Evolutionary conservation across 179 eudicot genomes (phyloP).

Genomic region (Beta macrorhiza): DNA sequence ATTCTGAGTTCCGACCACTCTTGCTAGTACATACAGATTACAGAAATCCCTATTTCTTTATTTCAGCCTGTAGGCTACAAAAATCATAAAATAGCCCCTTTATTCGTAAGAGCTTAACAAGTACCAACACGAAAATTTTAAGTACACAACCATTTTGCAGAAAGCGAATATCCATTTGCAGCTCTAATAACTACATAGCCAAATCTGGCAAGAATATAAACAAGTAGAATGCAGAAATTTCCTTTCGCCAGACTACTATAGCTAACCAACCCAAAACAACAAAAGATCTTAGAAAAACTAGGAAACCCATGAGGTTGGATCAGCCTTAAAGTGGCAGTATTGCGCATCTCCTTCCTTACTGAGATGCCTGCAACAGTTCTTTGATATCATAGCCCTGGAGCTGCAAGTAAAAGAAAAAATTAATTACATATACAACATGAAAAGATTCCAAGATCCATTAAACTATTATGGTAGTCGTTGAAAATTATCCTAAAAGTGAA

Average conservation of each 20-base stretch:
- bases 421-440: neutral
- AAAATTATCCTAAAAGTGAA: no score
- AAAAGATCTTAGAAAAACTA: neutral
- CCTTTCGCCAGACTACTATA: neutral
- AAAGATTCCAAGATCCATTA: neutral
- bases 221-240: neutral
- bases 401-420: conserved; percentile 32
- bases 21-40: no score
- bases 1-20: no score
- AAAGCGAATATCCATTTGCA: neutral
- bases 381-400: conserved; percentile 88
- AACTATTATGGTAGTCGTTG: neutral
- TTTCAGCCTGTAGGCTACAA: no score
- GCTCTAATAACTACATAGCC: neutral
- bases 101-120: no score
- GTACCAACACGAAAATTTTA: no score
- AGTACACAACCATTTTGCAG: neutral
- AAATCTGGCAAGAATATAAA: neutral
- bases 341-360: conserved; percentile 18
- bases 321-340: neutral
- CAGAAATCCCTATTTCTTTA: no score
- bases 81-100: no score
- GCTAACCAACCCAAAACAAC: neutral
- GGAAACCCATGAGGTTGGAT: neutral
- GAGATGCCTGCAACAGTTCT: conserved; percentile 63